Evolutionary conservation across 345 rosid genomes (phyloP), one percentile per base, ranked within the genome.

Genomic region (Mercurialis annua): DNA sequence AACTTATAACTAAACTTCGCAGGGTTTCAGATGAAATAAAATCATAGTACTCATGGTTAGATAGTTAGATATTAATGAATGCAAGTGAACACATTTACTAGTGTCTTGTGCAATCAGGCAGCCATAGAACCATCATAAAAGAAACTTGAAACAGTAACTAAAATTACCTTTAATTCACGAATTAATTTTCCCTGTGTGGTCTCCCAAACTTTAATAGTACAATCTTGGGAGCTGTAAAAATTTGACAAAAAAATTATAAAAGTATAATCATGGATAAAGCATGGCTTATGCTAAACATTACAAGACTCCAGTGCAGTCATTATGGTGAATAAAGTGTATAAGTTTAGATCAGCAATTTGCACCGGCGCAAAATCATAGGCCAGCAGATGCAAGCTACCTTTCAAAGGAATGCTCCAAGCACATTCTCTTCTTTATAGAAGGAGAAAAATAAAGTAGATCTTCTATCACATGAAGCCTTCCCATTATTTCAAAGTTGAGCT

Each of bases 121-220:
- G 38, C 36, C 27, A 56, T 27, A 14, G 23, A 5, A 24, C 40
- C 20, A n/a, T 65, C 48, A 20, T 16, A 16, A 71, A 38, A 18
- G 20, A 36, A 42, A 12, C 23, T n/a, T 40, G 31, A 11, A 5
- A 24, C 65, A 27, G 49, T n/a, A 70, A 38, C 62, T 59, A 46
- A 48, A 38, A 54, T 66, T 73, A 94, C 98, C 93, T 89, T 88
- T 86, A 94, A 78, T 70, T 91, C 99, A 72, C 99, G 95, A 74
- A 94, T 89, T 52, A 94, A 78, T 82, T 89, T 91, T 77, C 99
- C 99, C 66, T 92, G 97, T 10, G 96, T 72, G 27, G 99, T 89
- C 83, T 94, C 99, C 99, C 98, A 94, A 72, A 94, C 83, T 87
- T 94, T 94, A 66, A 94, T 88, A 27, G 95, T 86, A 77, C 98